These are phyloP conservation scores for Carex littledalei DNA, from an alignment of 176 grass and related monocot species.

Conservation along the genomic window DNA sequence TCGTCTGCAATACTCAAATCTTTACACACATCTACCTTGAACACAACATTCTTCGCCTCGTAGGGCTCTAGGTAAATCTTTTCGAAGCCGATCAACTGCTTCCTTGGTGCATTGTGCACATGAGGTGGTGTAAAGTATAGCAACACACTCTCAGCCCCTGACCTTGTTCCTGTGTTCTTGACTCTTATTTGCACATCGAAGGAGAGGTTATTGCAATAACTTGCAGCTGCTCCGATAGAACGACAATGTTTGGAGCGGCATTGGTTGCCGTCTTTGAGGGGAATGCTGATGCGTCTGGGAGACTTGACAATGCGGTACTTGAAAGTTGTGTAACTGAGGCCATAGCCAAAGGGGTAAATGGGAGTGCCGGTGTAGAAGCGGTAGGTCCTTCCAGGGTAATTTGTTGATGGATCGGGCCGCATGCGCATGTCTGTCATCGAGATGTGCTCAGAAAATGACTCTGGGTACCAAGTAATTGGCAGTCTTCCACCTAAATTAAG, in stretches of 20 bases:
- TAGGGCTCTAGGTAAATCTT: constrained; percentile 47
- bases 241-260: constrained; percentile 38
- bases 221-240: constrained; percentile 36
- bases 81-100: constrained; percentile 76
- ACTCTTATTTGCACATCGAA: constrained; percentile 53
- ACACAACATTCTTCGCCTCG: constrained; percentile 32
- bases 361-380: constrained; percentile 86
- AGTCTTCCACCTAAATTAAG: constrained; percentile 54
- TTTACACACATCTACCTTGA: constrained; percentile 71
- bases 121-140: constrained; percentile 65
- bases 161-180: constrained; percentile 35
- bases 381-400: constrained; percentile 79
- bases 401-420: constrained; percentile 47
- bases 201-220: constrained; percentile 39
- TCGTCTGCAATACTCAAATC: constrained; percentile 81
- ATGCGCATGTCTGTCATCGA: constrained; percentile 77
- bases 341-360: constrained; percentile 75
- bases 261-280: constrained; percentile 43
- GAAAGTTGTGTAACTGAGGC: constrained; percentile 70
- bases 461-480: constrained; percentile 87
- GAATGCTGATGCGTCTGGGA: constrained; percentile 37
- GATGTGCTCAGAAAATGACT: constrained; percentile 45
- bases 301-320: constrained; percentile 35
- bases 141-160: constrained; percentile 58
- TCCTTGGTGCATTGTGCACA: constrained; percentile 62